Evolutionary conservation across 1,284 basidiomycete genomes (phyloP).

Genomic region (Phylloboletellus chloephorus): DNA sequence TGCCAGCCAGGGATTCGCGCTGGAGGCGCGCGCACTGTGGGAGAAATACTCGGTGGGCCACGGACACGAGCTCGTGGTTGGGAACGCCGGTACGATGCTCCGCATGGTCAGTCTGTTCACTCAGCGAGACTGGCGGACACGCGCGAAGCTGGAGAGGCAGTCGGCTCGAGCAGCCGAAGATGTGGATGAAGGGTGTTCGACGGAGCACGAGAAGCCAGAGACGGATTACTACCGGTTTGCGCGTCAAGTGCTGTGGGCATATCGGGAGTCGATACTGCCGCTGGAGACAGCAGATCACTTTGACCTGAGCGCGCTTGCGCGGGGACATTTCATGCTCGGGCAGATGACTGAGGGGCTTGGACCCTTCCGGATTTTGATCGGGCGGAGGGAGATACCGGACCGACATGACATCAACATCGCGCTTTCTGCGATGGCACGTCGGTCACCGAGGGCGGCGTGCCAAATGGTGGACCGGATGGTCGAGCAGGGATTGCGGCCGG

Average conservation of each 20-base stretch:
- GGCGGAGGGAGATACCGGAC: conserved; percentile 52
- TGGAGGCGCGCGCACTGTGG: conserved; percentile 49
- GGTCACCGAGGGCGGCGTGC: conserved; percentile 43
- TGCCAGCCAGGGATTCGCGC: conserved; percentile 45
- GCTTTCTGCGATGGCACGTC: conserved; percentile 48
- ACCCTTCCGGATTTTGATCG: conserved; percentile 43
- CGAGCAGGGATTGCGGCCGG: conserved; percentile 42
- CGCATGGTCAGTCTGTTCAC: conserved; percentile 52
- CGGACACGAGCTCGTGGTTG: conserved; percentile 40
- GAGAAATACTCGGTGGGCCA: conserved; percentile 44
- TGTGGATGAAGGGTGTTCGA: conserved; percentile 3
- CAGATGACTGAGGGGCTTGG: conserved; percentile 42
- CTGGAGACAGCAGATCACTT: conserved; percentile 44
- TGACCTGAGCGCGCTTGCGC: conserved; percentile 54
- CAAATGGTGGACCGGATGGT: conserved; percentile 47
- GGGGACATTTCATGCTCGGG: conserved; percentile 57
- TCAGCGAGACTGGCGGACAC: conserved; percentile 30
- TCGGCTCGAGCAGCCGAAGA: not conserved
- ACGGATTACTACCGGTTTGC: conserved; percentile 36
- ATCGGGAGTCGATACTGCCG: conserved; percentile 39
- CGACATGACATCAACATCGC: conserved; percentile 58
- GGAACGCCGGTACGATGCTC: conserved; percentile 44
- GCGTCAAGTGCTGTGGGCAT: conserved; percentile 43
- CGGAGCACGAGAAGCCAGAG: conserved; percentile 7
- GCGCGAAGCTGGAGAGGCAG: conserved; percentile 6